Evolutionary conservation across 2,329 filamentous ascomycete genomes (phyloP), one percentile per base, ranked within the genome.

Genomic region (Talaromyces sp.): DNA sequence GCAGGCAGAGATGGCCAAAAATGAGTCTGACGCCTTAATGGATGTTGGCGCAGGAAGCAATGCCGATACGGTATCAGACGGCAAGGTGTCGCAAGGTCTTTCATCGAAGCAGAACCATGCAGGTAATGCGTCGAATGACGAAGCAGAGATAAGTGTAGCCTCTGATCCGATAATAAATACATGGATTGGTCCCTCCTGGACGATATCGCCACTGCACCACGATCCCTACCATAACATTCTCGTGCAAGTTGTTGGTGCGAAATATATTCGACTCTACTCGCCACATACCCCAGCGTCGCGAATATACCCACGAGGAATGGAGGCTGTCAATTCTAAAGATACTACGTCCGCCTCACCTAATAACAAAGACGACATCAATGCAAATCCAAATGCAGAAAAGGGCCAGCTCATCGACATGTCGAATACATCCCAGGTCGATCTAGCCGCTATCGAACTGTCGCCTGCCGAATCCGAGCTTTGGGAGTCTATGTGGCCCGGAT

Each of bases 161-260:
- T 67, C 58, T 7, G 83, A 86, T 25, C 92, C 92, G 0, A 81
- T 90, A 50, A 83, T 96, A 19, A 96, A 98, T 77, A 93, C 92
- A 8, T 99, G 95, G 95, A 90, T 98, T 68, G 95, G 95, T 0
- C 95, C 95, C 0, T 82, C 88, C 0, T 89, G 88, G 59, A 98
- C 95, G 0, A 93, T 97, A 68, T 97, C 93, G 0, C 95, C 95
- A 1, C 82, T 98, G 0, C 95, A 99, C 76, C 96, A 92, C 1
- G 95, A 98, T 73, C 92, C 91, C 1, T 96, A 97, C 75, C 92
- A 97, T 74, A 98, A 98, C 73, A 86, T 98, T 57, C 85, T 98
- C 4, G 89, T 89, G 27, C 95, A 98, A 76, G 90, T 96, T 0
- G 91, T 96, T 0, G 95, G 95, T 0, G 83, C 86, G 65, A 99